These are phyloP conservation scores for Spiraea crenata DNA, from an alignment of 331 rosid genomes.

Conservation along the genomic window DNA sequence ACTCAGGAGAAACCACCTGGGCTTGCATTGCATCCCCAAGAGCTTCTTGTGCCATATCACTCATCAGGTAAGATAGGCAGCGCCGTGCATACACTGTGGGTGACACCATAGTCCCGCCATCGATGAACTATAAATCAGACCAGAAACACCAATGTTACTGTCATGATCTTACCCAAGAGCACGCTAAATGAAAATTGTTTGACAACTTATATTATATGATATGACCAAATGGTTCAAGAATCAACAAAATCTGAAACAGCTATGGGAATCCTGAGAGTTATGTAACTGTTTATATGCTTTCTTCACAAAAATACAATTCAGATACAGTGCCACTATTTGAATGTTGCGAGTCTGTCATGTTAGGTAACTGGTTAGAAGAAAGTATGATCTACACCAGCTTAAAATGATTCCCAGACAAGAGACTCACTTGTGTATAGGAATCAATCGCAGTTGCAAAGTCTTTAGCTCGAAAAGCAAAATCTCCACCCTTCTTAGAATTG, in stretches of 20 bases:
- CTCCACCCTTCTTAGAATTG: conserved; percentile 88
- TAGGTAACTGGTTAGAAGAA: neutral
- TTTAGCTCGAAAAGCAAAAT: conserved; percentile 82
- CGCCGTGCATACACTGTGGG: conserved; percentile 92
- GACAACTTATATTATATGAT: neutral
- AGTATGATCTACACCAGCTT: neutral
- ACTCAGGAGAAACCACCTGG: conserved; percentile 83
- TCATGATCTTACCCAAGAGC: neutral
- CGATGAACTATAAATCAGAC: conserved; percentile 61
- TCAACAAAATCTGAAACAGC: neutral
- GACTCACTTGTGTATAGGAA: conserved; percentile 80
- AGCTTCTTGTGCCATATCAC: conserved; percentile 67
- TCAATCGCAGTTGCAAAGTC: conserved; percentile 71
- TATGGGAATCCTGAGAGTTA: neutral
- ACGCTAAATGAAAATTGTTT: neutral
- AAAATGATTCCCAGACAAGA: conserved; percentile 2
- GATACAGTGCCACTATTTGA: neutral
- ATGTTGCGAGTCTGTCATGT: neutral
- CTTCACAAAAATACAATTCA: neutral
- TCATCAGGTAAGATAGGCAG: conserved; percentile 83
- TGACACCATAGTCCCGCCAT: conserved; percentile 94
- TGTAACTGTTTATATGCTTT: neutral
- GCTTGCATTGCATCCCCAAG: conserved; percentile 98
- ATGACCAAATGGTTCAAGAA: neutral
- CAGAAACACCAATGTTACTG: neutral